A percentile compares a stretch with the other conserved stretches of the same genome.
Evolutionary conservation across 164 flowering plant species (phyloP).

Genomic region (Litsea cubeba): DNA sequence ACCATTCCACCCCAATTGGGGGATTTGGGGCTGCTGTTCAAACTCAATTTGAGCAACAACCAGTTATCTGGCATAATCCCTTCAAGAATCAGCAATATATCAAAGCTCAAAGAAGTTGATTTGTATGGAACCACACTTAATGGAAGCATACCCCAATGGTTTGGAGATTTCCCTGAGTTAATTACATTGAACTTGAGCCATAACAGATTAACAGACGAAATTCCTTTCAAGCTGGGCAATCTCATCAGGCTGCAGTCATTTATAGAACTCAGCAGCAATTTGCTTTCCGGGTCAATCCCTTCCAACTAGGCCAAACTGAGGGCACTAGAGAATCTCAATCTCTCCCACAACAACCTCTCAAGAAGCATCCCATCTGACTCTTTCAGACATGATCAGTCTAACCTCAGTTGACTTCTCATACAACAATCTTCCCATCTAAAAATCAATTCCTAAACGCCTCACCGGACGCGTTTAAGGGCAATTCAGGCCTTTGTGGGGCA

Average conservation of each 20-base stretch:
- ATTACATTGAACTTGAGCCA: slow-evolving; percentile 16
- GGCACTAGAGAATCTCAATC: slow-evolving; percentile 16
- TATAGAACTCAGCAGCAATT: slow-evolving; percentile 24
- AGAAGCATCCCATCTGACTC: slow-evolving; percentile 17
- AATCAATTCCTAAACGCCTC: slow-evolving; percentile 11
- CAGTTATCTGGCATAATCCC: slow-evolving; percentile 24
- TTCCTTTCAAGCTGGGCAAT: slow-evolving; percentile 25
- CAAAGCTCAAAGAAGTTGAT: slow-evolving; percentile 13
- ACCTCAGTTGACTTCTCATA: slow-evolving; percentile 20
- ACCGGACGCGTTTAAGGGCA: slow-evolving; percentile 15
- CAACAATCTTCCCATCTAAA: slow-evolving; percentile 23
- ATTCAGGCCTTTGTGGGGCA: slow-evolving; percentile 20
- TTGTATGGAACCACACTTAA: slow-evolving; percentile 16
- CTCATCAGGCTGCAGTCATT: slow-evolving; percentile 9
- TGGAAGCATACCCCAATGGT: slow-evolving; percentile 19
- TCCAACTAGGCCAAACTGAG: slow-evolving; percentile 15
- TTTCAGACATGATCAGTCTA: slow-evolving; percentile 17
- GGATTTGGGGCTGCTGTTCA: slow-evolving; percentile 1
- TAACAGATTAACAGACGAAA: slow-evolving; percentile 18
- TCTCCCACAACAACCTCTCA: slow-evolving; percentile 21
- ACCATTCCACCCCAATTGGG: slow-evolving; percentile 20
- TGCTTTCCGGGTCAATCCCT: slow-evolving; percentile 21
- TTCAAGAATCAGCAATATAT: slow-evolving; percentile 9
- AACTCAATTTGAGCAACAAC: slow-evolving; percentile 24
- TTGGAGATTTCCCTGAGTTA: slow-evolving; percentile 16